Base-by-base conservation (phyloP, 1,284 basidiomycete species). In the Sporisorium graminicola region DNA sequence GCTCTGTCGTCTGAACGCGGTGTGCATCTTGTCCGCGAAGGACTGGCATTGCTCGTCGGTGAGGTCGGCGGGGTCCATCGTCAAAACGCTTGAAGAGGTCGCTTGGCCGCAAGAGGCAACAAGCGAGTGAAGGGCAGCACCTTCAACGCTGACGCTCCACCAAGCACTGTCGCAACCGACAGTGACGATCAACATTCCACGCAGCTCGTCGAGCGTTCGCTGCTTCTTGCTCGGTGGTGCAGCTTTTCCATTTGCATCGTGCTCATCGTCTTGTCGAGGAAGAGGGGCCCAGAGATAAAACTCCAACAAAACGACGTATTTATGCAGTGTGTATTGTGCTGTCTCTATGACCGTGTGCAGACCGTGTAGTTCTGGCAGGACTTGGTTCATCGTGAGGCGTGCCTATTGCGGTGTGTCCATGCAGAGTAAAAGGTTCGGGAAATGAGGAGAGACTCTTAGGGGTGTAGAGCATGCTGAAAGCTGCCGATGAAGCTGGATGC, bases 111-210 rank as follows among this genome's bases (percentile, higher is more conserved):
- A 10, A 5, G 40, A 22, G 3, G 37, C 1, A 22, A 62, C 14
- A 3, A 59, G 20, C 14, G 35, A 2, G 12, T 10, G 4, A 2
- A 73, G 46, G 0, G 22, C 56, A 3, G 12, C 14, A 1, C 20
- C 43, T 10, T 67, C 9, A 3, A 73, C 2, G 1, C 16, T 43
- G 27, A 20, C 18, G 27, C 62, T 46, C 71, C 71, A 74, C 71
- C 71, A 74, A 1, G 43, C 63, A n/a, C 43, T 20, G 5, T 55
- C 35, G 43, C 58, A 51, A 5, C 72, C 72, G 12, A 74, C 33
- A 0, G 59, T 47, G 5, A 70, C 49, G 16, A 22, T 29, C 20
- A 58, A 6, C 1, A 12, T 1, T 29, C 57, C 57, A 22, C 5
- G 14, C 12, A 40, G 44, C 18, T 14, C 6, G 14, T 40, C 31